phyloP scores from a whole-genome alignment of 1,284 basidiomycete genomes.

The Ceratobasidium theobromae region DNA sequence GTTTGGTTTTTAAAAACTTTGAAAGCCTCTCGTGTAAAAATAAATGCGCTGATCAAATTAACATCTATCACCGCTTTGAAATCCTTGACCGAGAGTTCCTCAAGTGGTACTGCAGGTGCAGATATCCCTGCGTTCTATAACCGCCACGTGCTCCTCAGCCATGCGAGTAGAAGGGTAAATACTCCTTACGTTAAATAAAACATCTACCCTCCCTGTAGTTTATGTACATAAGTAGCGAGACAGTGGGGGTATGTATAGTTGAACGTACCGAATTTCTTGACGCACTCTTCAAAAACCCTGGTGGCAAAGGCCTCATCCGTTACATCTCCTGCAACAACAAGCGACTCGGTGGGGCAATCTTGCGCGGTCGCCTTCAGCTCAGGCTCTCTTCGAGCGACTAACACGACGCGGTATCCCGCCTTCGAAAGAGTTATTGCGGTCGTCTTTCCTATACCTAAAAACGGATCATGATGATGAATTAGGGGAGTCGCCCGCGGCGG shows the following conservation, averaged over 20 bases:
- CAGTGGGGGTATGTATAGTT: not conserved
- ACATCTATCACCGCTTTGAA: conserved; percentile 68
- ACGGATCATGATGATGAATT: not conserved
- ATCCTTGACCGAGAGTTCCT: conserved; percentile 60
- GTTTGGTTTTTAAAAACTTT: conserved; percentile 69
- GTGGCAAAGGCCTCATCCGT: conserved; percentile 60
- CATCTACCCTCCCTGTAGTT: conserved; percentile 62
- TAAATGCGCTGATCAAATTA: conserved; percentile 70
- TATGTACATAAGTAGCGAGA: not conserved
- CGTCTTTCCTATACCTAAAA: conserved; percentile 52
- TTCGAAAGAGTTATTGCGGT: conserved; percentile 55
- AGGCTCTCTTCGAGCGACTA: conserved; percentile 58
- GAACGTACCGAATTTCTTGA: conserved; percentile 58
- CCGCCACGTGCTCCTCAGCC: not conserved
- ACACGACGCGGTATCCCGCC: conserved; percentile 60
- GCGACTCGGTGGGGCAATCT: conserved; percentile 48
- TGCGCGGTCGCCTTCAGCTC: conserved; percentile 61
- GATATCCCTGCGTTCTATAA: conserved; percentile 66
- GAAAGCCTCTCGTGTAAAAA: conserved; percentile 77
- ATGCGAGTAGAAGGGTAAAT: not conserved
- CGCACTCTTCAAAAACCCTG: conserved; percentile 57
- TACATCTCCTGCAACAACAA: conserved; percentile 63
- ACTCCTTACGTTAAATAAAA: conserved; percentile 72
- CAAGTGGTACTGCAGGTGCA: conserved; percentile 55
- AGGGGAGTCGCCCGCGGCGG: not conserved